Evolutionary conservation across 2,329 filamentous ascomycete genomes (phyloP), one percentile per base, ranked within the genome.

Genomic region (Aspergillus ruber): DNA sequence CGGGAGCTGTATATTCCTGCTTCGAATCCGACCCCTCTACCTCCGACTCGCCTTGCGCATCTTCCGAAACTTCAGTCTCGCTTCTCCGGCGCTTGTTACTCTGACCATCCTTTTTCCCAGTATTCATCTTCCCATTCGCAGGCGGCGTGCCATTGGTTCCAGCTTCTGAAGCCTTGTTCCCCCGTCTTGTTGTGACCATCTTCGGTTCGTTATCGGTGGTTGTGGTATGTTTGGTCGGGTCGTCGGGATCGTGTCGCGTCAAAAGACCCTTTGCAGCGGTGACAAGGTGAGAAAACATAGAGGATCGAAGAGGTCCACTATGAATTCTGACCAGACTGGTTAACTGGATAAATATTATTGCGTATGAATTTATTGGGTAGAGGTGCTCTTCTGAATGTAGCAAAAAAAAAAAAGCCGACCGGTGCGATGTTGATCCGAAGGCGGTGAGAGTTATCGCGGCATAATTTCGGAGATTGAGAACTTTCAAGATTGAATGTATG

Each of bases 181-280:
- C 56, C 49, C 50, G 58, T 54, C 62, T 56, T 27, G 63, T 70
- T 45, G 62, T 61, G 43, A 62, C 66, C 67, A 70, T 71, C 32
- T 61, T 57, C 15, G 56, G 45, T 45, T 58, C 56, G 43, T 52
- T 48, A 43, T 50, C 42, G 43, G 42, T 49, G 39, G 40, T 9
- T 15, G 55, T 44, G 45, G 50, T 50, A 36, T 52, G 45, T 18
- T 44, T 45, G 45, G 51, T 47, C 44, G 46, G 36, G 17, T 58
- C 53, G 44, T 61, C 49, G 49, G 61, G 52, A 21, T 66, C 60
- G 42, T 59, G 58, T 58, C 59, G 63, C 53, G 59, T 53, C 50
- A 71, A 69, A 53, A 72, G 52, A 56, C 68, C 67, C 57, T 68
- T 70, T 50, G 69, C 69, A 51, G 66, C 66, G 43, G 66, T 71